phyloP scores from a whole-genome alignment of 176 grass and related monocot genomes.

The Oryza coarctata region DNA sequence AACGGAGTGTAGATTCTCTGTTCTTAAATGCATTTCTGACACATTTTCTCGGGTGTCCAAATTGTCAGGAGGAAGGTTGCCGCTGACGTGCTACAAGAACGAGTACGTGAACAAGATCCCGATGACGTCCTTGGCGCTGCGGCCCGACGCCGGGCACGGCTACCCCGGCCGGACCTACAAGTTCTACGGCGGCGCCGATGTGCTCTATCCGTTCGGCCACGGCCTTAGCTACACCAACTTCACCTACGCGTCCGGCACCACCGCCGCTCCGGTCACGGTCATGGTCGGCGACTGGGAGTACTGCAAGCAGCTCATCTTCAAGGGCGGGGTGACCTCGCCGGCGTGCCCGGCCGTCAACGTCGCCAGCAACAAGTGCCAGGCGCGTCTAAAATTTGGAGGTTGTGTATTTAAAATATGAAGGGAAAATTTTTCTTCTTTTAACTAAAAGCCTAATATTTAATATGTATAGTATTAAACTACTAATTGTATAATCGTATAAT shows the following conservation, averaged over 20 bases:
- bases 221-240: constrained; percentile 41
- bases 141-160: constrained; percentile 19
- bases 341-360: constrained; percentile 32
- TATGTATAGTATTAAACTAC: too few species aligned
- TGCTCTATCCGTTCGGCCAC: constrained; percentile 48
- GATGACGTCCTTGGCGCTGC: constrained; percentile 45
- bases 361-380: background rate
- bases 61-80: constrained; percentile 29
- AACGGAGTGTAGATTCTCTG: background rate
- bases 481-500: too few species aligned
- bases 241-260: constrained; percentile 22
- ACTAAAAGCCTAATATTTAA: too few species aligned
- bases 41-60: background rate
- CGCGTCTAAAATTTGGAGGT: too few species aligned
- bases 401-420: too few species aligned
- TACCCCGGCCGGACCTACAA: constrained; percentile 51
- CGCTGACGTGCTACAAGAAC: constrained; percentile 40
- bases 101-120: constrained; percentile 38
- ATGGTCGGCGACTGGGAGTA: background rate
- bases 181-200: constrained; percentile 30
- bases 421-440: too few species aligned
- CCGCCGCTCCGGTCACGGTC: background rate
- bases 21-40: background rate
- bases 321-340: background rate
- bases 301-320: constrained; percentile 32